Base-by-base conservation (phyloP, 2,329 filamentous ascomycete genomes). In the Pseudogymnoascus destructans region DNA sequence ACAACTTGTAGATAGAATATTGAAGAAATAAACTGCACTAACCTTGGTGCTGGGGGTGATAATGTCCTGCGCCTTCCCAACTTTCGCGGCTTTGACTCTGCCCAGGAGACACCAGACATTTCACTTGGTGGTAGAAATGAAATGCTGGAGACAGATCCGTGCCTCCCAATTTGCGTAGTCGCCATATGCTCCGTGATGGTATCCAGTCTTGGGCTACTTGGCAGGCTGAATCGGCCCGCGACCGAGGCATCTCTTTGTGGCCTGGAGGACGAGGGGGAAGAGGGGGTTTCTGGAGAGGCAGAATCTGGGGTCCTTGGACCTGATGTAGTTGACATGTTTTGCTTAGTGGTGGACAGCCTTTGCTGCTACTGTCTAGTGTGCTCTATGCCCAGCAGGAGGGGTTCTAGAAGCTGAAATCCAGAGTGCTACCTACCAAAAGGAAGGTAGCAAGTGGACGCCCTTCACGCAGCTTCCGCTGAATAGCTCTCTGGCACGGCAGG, bases 1-100 rank as follows among this genome's bases (percentile, higher is more conserved):
- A 30, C 25, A 30, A 17, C 23, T 30, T 30, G 46, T 19, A 52
- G 25, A 52, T 30, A 30, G 2, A 52, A 52, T 30, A 17, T 30
- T 30, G 25, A 55, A 59, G 49, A 58, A 56, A 46, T 25, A 55
- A 59, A 11, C n/a, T 55, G 30, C 11, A 67, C 69, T 68, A 64
- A 71, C 70, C 65, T 59, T 57, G 67, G 64, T 46, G 71, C 70
- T 59, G 72, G 72, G 58, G 72, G 72, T 52, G 68, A 72, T 19
- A 67, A 66, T 57, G 68, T 66, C 63, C 70, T 61, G 54, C 64
- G 56, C 23, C 64, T 60, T 17, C 27, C 61, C 60, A 19, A 55
- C n/a, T 32, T 52, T 35, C 49, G 57, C 63, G 13, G 59, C 46
- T 57, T 61, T 65, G 25, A 17, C 33, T 33, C 38, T 49, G 49